Base-by-base conservation (phyloP, 805 yeast species). In the Starmerella cellae region DNA sequence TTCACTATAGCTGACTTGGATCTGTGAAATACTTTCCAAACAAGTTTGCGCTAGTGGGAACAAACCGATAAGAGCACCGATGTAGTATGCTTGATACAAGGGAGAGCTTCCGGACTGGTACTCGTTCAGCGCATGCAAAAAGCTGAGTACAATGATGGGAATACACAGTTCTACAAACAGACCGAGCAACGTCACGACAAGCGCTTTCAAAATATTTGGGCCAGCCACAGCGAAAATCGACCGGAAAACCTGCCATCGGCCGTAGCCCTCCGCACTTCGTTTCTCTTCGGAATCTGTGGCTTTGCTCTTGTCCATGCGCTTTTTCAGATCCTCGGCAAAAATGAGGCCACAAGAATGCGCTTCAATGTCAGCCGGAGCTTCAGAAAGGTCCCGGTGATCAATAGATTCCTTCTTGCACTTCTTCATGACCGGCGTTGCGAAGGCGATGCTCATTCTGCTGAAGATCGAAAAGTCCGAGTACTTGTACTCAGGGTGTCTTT, bases 71-170 rank as follows among this genome's bases (percentile, higher is more conserved):
- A 52, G 26, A 4, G 47, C 29, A 0, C 49, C 58, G 23, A 41
- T 50, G 41, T 54, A 54, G 27, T 48, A 37, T 4, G 45, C n/a
- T 4, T 39, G 38, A 39, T 45, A 54, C 21, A 54, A 38, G 10
- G 49, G 52, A 4, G 37, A 37, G 17, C 30, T 24, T 16, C 49
- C 55, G 13, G n/a, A 22, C 13, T 21, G 8, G 38, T 40, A 50
- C 23, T 26, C 23, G 20, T 36, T 43, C 17, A 54, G 41, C 3
- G 55, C 40, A 9, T 23, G 18, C 38, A 54, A 34, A 40, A 53
- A 54, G n/a, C 37, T 39, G 5, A 50, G 44, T 11, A 54, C 40
- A 11, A 46, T 37, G 5, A 44, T 31, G 5, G 58, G 58, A 26
- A 38, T 44, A 4, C 35, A 1, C 35, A 48, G 54, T 5, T 45